Conservation (phyloP, 1,284 basidiomycete genomes). For the Paramarasmius palmivorus region DNA sequence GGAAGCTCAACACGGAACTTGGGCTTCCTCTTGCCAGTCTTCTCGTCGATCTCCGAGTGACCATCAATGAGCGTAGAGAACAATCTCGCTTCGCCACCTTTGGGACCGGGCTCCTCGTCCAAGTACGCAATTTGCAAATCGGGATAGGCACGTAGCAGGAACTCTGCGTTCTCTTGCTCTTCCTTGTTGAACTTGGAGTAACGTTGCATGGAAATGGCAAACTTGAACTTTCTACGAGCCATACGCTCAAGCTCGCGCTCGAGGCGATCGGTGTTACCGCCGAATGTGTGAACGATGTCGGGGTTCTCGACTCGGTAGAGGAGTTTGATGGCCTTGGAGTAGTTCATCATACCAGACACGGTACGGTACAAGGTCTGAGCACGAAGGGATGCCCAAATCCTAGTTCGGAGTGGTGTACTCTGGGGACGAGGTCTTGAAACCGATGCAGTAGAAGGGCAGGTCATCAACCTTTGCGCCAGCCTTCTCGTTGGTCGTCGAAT, state of each 20-base stretch:
- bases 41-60: constrained; percentile 93
- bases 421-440: constrained; percentile 98
- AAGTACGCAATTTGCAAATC: constrained; percentile 98
- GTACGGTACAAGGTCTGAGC: constrained; percentile 99
- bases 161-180: constrained; percentile 98
- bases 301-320: constrained; percentile 99
- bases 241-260: constrained; percentile 97
- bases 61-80: constrained; percentile 97
- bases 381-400: constrained; percentile 98
- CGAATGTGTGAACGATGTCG: constrained; percentile 96
- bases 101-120: constrained; percentile 91
- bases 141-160: constrained; percentile 96
- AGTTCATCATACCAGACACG: constrained; percentile 99
- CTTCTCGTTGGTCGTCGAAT: constrained; percentile 74
- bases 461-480: constrained; percentile 77
- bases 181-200: constrained; percentile 99
- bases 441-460: constrained; percentile 98
- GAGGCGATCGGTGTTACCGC: constrained; percentile 95
- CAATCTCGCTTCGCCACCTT: constrained; percentile 87
- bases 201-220: constrained; percentile 98
- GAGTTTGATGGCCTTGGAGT: constrained; percentile 99
- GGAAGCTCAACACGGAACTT: constrained; percentile 99
- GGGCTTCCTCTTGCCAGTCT: constrained; percentile 87
- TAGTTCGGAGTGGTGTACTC: constrained; percentile 98
- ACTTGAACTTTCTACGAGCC: constrained; percentile 98